Percentiles rank a stretch among this genome's conserved stretches.
phyloP scores from a whole-genome alignment of 345 rosid genomes.

The Mangifera indica region DNA sequence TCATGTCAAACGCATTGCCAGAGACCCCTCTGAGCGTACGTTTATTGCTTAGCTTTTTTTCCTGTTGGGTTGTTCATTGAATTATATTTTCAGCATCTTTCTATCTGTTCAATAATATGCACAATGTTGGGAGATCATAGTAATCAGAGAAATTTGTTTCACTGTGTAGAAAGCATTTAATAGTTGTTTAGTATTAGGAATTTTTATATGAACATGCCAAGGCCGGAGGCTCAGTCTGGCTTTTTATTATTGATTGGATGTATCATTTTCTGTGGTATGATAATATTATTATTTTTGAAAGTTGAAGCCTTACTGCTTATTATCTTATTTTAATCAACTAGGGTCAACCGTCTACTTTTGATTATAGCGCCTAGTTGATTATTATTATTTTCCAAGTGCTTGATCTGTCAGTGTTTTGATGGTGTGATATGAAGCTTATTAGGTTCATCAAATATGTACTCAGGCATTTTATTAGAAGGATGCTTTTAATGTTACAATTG shows the following conservation, averaged over 20 bases:
- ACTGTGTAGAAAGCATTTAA: background rate
- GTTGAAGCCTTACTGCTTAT: background rate
- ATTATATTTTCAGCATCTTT: too few species aligned
- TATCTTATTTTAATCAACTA: background rate
- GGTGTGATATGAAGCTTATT: background rate
- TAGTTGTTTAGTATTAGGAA: background rate
- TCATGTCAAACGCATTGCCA: constrained; percentile 72
- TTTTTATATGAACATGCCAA: background rate
- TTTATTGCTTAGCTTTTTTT: background rate
- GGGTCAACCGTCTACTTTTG: background rate
- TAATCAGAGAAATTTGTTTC: background rate
- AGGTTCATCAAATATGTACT: background rate
- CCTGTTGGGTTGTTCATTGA: too few species aligned
- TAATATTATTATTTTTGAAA: background rate
- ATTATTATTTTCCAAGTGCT: background rate
- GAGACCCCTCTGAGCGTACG: constrained; percentile 73
- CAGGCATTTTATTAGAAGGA: background rate
- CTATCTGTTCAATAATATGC: too few species aligned
- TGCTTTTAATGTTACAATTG: background rate
- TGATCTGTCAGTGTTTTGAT: background rate
- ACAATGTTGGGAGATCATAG: background rate
- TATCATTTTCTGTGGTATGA: background rate
- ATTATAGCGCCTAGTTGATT: background rate
- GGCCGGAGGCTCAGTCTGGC: background rate
- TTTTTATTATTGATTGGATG: background rate